Percentiles rank a stretch among this genome's conserved stretches.
Evolutionary conservation across 140 eudicot genomes (phyloP).

Genomic region (Erigeron philadelphicus): DNA sequence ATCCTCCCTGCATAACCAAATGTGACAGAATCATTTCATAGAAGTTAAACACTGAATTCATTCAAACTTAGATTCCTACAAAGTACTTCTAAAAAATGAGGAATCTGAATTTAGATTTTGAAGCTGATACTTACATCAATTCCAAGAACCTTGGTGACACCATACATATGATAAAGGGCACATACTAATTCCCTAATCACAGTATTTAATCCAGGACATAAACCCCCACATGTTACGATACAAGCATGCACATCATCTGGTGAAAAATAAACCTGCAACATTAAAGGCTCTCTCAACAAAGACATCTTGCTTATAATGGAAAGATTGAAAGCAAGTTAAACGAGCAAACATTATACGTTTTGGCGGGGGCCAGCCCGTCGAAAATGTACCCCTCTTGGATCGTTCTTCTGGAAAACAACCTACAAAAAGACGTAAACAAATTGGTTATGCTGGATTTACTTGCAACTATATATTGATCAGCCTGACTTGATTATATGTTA

Average conservation of each 20-base stretch:
- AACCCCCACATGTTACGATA: conserved; percentile 67
- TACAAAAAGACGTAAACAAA: conserved; percentile 22
- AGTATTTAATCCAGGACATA: conserved; percentile 69
- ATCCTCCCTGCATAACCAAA: conserved; percentile 64
- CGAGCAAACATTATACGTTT: conserved; percentile 27
- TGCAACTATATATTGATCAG: conserved; percentile 8
- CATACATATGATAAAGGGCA: conserved; percentile 57
- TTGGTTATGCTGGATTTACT: background rate
- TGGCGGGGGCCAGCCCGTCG: conserved; percentile 79
- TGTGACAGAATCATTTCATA: background rate
- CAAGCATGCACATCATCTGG: conserved; percentile 66
- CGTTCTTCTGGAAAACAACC: conserved; percentile 61
- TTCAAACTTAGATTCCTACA: background rate
- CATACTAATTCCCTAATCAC: conserved; percentile 65
- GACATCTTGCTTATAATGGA: background rate
- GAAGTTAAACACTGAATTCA: conserved; percentile 8
- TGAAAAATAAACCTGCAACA: conserved; percentile 48
- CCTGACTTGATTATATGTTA: background rate
- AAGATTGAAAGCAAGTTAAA: background rate
- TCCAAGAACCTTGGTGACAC: conserved; percentile 54
- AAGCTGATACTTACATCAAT: conserved; percentile 42
- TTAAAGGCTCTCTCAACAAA: conserved; percentile 17
- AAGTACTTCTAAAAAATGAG: background rate
- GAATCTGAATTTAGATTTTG: background rate
- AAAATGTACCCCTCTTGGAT: conserved; percentile 57